Conservation (phyloP, 176 grass and related monocot genomes). For the Eragrostis nindensis region DNA sequence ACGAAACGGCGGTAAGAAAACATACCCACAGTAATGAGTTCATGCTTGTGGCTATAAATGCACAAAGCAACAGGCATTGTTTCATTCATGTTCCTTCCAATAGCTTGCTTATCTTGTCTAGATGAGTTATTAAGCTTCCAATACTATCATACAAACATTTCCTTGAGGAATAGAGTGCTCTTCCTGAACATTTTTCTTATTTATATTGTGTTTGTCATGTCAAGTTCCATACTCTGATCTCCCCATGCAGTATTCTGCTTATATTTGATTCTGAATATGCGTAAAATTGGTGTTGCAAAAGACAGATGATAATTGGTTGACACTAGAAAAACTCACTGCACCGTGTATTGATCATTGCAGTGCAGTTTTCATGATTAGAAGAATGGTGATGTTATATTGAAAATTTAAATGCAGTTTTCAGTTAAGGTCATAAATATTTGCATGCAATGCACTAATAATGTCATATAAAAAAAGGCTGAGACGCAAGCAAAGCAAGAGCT, state of each 20-base stretch:
- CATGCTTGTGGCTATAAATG: not conserved
- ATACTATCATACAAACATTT: not conserved
- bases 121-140: not conserved
- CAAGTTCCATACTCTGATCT: slow-evolving; percentile 10
- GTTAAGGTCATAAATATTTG: slow-evolving; percentile 5
- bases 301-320: not conserved
- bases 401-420: not conserved
- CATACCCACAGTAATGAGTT: not conserved
- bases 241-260: not conserved
- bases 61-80: not conserved
- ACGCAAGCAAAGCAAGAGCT: not conserved
- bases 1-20: slow-evolving; percentile 38
- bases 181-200: not conserved
- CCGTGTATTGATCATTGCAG: not conserved
- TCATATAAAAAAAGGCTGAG: not conserved
- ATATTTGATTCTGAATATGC: slow-evolving; percentile 2
- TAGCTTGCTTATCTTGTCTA: slow-evolving; percentile 1
- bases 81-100: not conserved
- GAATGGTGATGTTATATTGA: not conserved
- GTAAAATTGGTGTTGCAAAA: not conserved
- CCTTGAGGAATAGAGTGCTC: not conserved
- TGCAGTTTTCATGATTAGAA: slow-evolving; percentile 17
- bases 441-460: slow-evolving; percentile 7
- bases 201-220: slow-evolving; percentile 1
- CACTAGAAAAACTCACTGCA: not conserved